A percentile compares a stretch with the other conserved stretches of the same genome.
phyloP scores from a whole-genome alignment of 2,329 filamentous ascomycete species.

The Colletotrichum cereale region DNA sequence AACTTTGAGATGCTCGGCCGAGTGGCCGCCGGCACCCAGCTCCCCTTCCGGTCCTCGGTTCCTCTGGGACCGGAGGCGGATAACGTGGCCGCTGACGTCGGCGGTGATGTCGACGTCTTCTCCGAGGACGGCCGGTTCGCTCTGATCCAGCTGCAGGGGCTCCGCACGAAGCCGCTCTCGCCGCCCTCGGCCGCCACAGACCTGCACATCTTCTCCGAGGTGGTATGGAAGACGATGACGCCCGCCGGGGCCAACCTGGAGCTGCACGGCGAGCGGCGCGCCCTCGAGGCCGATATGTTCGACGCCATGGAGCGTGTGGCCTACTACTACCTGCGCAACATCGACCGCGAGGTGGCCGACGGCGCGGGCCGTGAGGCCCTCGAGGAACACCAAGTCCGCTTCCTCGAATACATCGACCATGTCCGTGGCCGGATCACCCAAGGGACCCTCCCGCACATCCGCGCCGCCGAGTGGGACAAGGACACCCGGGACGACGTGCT shows the following conservation, averaged over 20 bases:
- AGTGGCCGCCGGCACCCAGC: background rate
- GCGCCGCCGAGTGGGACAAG: too few relatives aligned
- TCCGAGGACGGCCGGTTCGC: background rate
- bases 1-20: too few relatives aligned
- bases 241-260: slow-evolving; percentile 26
- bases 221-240: slow-evolving; percentile 1
- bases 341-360: too few relatives aligned
- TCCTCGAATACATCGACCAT: too few relatives aligned
- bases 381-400: too few relatives aligned
- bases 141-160: background rate
- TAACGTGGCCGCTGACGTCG: background rate
- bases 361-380: too few relatives aligned
- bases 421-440: too few relatives aligned
- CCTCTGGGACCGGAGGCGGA: background rate
- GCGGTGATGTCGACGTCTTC: slow-evolving; percentile 3
- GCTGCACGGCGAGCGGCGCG: slow-evolving; percentile 35
- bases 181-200: background rate
- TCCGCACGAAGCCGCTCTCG: background rate
- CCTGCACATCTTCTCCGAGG: slow-evolving; percentile 5
- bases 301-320: too few relatives aligned
- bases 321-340: too few relatives aligned
- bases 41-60: background rate
- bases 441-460: too few relatives aligned
- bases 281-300: slow-evolving; percentile 42
- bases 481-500: too few relatives aligned